Evolutionary conservation across 2,329 filamentous ascomycete genomes (phyloP).

Genomic region (Sarocladium brachiariae): DNA sequence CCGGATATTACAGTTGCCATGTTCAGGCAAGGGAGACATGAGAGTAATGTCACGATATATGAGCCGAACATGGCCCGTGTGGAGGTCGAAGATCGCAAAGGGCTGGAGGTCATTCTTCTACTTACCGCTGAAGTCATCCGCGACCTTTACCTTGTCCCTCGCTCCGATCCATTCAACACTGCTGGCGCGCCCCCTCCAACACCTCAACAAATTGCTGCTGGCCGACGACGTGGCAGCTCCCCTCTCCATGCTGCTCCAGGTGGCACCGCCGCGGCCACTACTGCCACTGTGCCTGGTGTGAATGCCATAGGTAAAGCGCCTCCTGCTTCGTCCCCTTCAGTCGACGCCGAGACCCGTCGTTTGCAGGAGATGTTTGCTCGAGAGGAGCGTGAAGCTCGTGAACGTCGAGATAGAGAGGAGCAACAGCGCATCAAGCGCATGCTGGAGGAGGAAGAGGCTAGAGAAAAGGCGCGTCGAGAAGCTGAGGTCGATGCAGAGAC

Average conservation of each 20-base stretch:
- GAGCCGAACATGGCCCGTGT: conserved; percentile 87
- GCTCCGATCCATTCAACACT: conserved; percentile 74
- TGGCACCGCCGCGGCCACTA: conserved; percentile 30
- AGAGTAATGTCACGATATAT: conserved; percentile 71
- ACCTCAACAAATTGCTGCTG: conserved; percentile 15
- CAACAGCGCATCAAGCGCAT: conserved; percentile 53
- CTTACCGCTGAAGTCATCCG: conserved; percentile 57
- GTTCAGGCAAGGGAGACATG: conserved; percentile 63
- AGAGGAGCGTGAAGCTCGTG: conserved; percentile 47
- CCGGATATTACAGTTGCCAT: conserved; percentile 93
- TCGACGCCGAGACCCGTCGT: conserved; percentile 69
- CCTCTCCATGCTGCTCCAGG: conserved; percentile 25
- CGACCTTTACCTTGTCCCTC: conserved; percentile 57
- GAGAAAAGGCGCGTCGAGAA: conserved; percentile 30
- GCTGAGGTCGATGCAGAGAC: conserved; percentile 72
- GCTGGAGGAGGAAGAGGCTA: conserved; percentile 60
- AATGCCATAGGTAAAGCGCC: conserved; percentile 12
- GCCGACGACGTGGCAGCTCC: conserved; percentile 12
- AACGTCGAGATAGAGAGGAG: conserved; percentile 48
- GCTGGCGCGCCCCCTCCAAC: conserved; percentile 30
- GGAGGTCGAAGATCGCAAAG: conserved; percentile 90
- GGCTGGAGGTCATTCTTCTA: conserved; percentile 74
- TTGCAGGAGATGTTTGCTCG: conserved; percentile 42
- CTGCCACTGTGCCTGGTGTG: conserved; percentile 34
- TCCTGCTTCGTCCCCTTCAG: background rate